Evolutionary conservation across 164 flowering plant species (phyloP).

Genomic region (Vitis rotundifolia): DNA sequence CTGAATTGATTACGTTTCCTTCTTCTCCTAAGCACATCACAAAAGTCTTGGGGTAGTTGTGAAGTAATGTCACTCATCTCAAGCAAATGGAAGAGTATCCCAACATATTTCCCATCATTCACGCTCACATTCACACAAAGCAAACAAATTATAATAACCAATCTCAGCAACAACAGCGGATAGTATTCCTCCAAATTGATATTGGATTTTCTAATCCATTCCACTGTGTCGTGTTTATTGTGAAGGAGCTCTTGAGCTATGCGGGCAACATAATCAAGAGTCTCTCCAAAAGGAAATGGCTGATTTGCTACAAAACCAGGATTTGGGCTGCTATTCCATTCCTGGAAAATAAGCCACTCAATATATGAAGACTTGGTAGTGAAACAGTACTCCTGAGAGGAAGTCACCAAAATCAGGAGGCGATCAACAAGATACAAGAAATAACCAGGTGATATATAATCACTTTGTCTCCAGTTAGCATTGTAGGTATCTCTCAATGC

Average conservation of each 20-base stretch:
- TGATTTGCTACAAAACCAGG: neutral
- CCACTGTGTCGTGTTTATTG: conserved; percentile 17
- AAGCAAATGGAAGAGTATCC: conserved; percentile 21
- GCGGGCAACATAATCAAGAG: conserved; percentile 16
- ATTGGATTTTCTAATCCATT: conserved; percentile 44
- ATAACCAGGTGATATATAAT: conserved; percentile 61
- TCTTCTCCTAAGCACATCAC: conserved; percentile 16
- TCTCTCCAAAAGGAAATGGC: neutral
- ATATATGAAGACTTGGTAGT: conserved; percentile 49
- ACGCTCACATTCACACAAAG: conserved; percentile 32
- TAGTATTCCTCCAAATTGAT: conserved; percentile 17
- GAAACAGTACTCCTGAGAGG: conserved; percentile 21
- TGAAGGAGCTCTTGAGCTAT: conserved; percentile 23
- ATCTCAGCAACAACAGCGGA: conserved; percentile 42
- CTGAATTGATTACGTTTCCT: neutral
- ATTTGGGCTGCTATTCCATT: conserved; percentile 10
- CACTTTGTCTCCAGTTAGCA: conserved; percentile 38
- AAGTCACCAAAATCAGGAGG: conserved; percentile 39
- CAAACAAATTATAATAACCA: conserved; percentile 41
- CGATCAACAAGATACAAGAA: conserved; percentile 64
- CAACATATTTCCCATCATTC: conserved; percentile 6
- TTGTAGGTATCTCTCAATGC: conserved; percentile 28
- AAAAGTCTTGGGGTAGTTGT: conserved; percentile 46
- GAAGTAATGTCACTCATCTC: conserved; percentile 18
- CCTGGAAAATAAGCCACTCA: conserved; percentile 40